Percentiles rank a stretch among this genome's conserved stretches.
Evolutionary conservation across 768 basidiomycete genomes (phyloP).

Genomic region (Tylopilus balloui): DNA sequence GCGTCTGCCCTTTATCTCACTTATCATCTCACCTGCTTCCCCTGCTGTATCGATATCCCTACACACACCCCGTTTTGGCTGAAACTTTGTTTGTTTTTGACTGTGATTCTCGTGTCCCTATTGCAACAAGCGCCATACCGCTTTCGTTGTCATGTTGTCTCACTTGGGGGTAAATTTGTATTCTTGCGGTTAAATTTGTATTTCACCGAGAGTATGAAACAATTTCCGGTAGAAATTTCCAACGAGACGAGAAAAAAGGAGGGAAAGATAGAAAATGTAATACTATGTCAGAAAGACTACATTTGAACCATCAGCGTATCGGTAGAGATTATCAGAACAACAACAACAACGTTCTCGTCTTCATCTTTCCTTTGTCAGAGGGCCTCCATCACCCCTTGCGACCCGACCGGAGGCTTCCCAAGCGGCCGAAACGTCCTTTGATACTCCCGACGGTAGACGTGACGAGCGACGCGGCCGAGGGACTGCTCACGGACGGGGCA

Average conservation of each 20-base stretch:
- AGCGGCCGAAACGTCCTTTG: conserved; percentile 69
- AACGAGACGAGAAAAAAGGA: neutral
- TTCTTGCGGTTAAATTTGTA: conserved; percentile 17
- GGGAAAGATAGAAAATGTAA: neutral
- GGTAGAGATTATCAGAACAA: neutral
- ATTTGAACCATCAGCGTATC: neutral
- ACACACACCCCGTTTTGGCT: neutral
- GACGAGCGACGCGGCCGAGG: conserved; percentile 53
- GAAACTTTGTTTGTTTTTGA: neutral
- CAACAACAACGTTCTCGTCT: neutral
- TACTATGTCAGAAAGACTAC: conserved; percentile 2
- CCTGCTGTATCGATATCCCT: conserved; percentile 27
- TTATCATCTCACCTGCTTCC: conserved; percentile 25
- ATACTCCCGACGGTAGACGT: conserved; percentile 65
- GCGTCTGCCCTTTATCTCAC: conserved; percentile 6
- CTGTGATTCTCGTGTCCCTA: conserved; percentile 8
- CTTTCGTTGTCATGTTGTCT: conserved; percentile 16
- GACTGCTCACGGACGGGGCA: conserved; percentile 32
- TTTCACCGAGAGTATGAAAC: conserved; percentile 19
- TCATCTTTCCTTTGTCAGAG: neutral
- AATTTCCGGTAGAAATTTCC: conserved; percentile 8
- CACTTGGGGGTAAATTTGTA: conserved; percentile 17
- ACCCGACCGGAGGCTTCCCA: conserved; percentile 64
- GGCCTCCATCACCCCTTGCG: conserved; percentile 29
- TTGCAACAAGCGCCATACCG: conserved; percentile 8